phyloP scores from a whole-genome alignment of 106 monocot genomes.

The Allium fistulosum region DNA sequence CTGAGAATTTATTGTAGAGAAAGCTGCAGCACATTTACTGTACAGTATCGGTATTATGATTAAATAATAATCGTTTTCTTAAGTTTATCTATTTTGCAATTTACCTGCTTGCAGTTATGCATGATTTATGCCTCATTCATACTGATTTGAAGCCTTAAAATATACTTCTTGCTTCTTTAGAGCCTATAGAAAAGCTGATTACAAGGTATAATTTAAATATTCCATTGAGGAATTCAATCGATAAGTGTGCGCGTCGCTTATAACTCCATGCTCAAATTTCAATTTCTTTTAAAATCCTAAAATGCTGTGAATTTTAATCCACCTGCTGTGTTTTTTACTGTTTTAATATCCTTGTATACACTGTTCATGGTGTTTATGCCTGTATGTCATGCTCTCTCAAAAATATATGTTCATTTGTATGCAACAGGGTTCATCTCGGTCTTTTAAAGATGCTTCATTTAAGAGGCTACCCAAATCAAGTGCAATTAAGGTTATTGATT shows the following conservation, averaged over 20 bases:
- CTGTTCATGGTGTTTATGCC: too few relatives aligned
- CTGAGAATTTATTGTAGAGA: not conserved
- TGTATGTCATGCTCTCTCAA: too few relatives aligned
- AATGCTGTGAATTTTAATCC: not conserved
- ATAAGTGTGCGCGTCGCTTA: constrained; percentile 4
- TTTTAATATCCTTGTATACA: too few relatives aligned
- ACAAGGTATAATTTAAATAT: constrained; percentile 1
- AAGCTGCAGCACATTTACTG: not conserved
- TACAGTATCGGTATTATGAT: not conserved
- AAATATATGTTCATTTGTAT: too few relatives aligned
- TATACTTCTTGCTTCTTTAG: too few relatives aligned
- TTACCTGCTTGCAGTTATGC: too few relatives aligned
- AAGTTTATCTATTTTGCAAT: constrained; percentile 4
- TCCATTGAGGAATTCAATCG: not conserved
- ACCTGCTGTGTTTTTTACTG: not conserved
- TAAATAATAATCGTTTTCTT: not conserved
- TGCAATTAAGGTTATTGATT: constrained; percentile 90
- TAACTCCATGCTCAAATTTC: not conserved
- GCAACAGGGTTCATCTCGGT: constrained; percentile 23
- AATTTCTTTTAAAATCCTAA: not conserved
- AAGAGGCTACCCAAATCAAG: constrained; percentile 83
- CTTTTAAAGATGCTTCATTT: constrained; percentile 26
- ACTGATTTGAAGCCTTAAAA: too few relatives aligned
- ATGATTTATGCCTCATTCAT: too few relatives aligned
- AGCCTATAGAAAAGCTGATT: too few relatives aligned